phyloP scores from a whole-genome alignment of 2,329 filamentous ascomycete genomes.

The Zalaria sp. region DNA sequence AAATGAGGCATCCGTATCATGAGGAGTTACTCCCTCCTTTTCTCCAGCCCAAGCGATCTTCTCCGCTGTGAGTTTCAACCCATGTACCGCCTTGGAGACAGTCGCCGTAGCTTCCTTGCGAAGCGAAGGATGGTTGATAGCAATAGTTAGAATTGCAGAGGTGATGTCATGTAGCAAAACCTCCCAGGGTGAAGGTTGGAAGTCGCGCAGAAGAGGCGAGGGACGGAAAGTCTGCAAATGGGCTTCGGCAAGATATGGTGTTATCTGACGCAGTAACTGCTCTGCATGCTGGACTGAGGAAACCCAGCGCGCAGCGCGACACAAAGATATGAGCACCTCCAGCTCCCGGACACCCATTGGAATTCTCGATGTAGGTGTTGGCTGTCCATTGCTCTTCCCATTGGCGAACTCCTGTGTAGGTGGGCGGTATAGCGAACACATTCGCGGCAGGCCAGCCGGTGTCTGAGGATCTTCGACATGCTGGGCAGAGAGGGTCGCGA shows the following conservation, averaged over 20 bases:
- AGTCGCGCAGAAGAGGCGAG: slow-evolving; percentile 68
- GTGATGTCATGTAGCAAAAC: slow-evolving; percentile 66
- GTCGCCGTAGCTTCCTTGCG: slow-evolving; percentile 51
- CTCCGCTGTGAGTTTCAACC: slow-evolving; percentile 50
- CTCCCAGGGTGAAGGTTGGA: slow-evolving; percentile 84
- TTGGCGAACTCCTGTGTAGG: slow-evolving; percentile 4
- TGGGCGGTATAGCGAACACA: slow-evolving; percentile 23
- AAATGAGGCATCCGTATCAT: slow-evolving; percentile 34
- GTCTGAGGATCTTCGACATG: slow-evolving; percentile 12
- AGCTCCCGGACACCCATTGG: slow-evolving; percentile 62
- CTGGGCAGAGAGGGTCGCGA: slow-evolving; percentile 32
- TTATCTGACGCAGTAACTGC: slow-evolving; percentile 63
- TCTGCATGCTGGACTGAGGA: slow-evolving; percentile 58
- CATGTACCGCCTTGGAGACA: slow-evolving; percentile 58
- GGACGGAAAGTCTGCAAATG: slow-evolving; percentile 63
- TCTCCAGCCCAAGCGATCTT: slow-evolving; percentile 21
- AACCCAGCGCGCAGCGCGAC: slow-evolving; percentile 72
- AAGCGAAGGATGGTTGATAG: slow-evolving; percentile 55
- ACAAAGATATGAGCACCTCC: slow-evolving; percentile 80
- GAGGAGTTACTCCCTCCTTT: slow-evolving; percentile 5
- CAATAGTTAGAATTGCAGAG: slow-evolving; percentile 67
- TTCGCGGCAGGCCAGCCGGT: slow-evolving; percentile 23
- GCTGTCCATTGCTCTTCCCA: slow-evolving; percentile 7
- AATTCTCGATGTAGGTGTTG: slow-evolving; percentile 11
- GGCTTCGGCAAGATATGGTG: slow-evolving; percentile 74